Evolutionary conservation across 192 early-diverging fungal species (phyloP).

Genomic region (Coemansia sp.): DNA sequence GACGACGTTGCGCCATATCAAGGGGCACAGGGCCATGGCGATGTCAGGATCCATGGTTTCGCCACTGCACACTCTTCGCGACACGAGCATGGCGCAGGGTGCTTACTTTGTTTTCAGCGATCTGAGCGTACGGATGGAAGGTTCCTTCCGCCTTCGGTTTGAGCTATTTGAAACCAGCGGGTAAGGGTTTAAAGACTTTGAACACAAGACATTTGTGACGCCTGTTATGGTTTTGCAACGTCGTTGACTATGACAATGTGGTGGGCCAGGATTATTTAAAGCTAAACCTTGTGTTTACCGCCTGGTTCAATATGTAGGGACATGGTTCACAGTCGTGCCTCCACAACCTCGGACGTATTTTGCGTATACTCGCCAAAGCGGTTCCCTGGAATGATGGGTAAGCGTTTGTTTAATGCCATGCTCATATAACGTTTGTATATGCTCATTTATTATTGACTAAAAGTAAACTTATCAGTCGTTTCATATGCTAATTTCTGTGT

Average conservation of each 20-base stretch:
- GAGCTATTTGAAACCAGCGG: slow-evolving; percentile 84
- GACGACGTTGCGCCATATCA: slow-evolving; percentile 70
- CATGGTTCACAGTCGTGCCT: slow-evolving; percentile 40
- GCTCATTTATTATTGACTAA: too few relatives aligned
- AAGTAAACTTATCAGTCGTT: too few relatives aligned
- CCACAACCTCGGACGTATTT: slow-evolving; percentile 74
- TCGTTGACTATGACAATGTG: too few relatives aligned
- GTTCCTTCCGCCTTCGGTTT: slow-evolving; percentile 74
- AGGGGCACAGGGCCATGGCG: slow-evolving; percentile 71
- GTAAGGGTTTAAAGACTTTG: slow-evolving; percentile 31
- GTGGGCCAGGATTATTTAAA: too few relatives aligned
- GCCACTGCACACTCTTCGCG: slow-evolving; percentile 83
- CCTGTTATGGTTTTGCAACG: background rate
- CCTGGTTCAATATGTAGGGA: slow-evolving; percentile 9
- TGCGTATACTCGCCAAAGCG: slow-evolving; percentile 90
- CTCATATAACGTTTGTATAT: too few relatives aligned
- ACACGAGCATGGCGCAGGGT: slow-evolving; percentile 75
- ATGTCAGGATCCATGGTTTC: slow-evolving; percentile 91
- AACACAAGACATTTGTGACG: background rate
- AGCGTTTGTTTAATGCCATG: background rate
- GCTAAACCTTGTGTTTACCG: background rate
- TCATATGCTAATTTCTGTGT: background rate
- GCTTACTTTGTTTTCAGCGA: slow-evolving; percentile 97
- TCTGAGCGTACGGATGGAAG: slow-evolving; percentile 88
- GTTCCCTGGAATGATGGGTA: slow-evolving; percentile 89